A percentile compares a stretch with the other conserved stretches of the same genome.
Evolutionary conservation across 1,284 basidiomycete genomes (phyloP).

Genomic region (Trametes hirsuta): DNA sequence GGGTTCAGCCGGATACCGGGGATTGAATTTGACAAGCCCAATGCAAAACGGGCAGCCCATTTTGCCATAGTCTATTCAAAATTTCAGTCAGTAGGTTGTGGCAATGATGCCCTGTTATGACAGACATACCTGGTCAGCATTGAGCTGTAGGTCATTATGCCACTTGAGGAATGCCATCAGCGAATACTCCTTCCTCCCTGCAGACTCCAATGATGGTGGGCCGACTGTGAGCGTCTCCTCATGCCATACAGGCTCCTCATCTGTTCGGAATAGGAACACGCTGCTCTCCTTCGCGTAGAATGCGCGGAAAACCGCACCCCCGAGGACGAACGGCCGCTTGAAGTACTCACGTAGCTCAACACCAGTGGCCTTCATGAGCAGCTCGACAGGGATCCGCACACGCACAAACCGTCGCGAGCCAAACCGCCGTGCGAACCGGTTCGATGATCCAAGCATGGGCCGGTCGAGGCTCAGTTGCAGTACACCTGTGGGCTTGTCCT

Average conservation of each 20-base stretch:
- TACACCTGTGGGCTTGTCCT: not conserved
- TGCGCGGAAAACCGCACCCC: conserved; percentile 40
- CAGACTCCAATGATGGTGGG: not conserved
- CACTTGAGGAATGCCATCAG: conserved; percentile 38
- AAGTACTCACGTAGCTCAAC: conserved; percentile 32
- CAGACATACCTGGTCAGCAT: conserved; percentile 37
- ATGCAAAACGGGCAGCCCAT: conserved; percentile 42
- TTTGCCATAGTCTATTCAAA: conserved; percentile 41
- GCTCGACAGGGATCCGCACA: conserved; percentile 34
- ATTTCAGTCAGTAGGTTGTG: not conserved
- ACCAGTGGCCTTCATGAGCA: conserved; percentile 19
- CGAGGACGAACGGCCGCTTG: conserved; percentile 40
- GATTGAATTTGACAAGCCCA: conserved; percentile 44
- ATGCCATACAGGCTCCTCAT: conserved; percentile 29
- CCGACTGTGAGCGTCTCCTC: not conserved
- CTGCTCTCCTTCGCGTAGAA: conserved; percentile 41
- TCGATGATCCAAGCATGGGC: conserved; percentile 40
- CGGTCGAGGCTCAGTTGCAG: conserved; percentile 35
- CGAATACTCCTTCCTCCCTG: not conserved
- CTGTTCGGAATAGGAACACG: conserved; percentile 41
- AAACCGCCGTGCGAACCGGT: conserved; percentile 42
- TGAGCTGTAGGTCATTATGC: conserved; percentile 39
- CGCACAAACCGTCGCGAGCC: conserved; percentile 44
- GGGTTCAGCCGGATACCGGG: conserved; percentile 38
- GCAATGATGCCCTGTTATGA: not conserved